Base-by-base conservation (phyloP, 2,329 filamentous ascomycete species). In the Corinectria fuckeliana region DNA sequence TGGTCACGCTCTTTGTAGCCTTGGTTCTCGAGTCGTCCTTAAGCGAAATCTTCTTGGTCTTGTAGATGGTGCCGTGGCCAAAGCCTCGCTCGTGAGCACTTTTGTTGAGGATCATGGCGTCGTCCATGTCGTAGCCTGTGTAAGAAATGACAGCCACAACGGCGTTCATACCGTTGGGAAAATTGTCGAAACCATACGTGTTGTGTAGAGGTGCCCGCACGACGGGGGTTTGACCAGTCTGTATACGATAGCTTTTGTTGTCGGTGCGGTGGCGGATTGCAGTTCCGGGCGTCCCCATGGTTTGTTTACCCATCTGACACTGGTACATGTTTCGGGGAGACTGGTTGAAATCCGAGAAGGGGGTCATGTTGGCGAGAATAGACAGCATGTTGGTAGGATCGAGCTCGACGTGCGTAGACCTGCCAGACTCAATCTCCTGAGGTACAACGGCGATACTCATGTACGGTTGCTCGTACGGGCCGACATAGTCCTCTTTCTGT, bases 71-170 rank as follows among this genome's bases (percentile, higher is more conserved):
- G 55, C 95, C 95, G 72, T 98, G 88, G 34, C 93, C 94, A 72
- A 99, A 98, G 13, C 95, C 95, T 68, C 95, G 88, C 77, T 99
- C 95, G 76, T 97, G 92, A 3, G 94, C 89, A 18, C 93, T 97
- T 76, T 98, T 98, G 82, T 98, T 98, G 74, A 99, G 83, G 74
- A 99, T 98, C 94, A 98, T 98, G 74, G 95, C 95, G 79, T 99
- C 95, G 83, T 99, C 95, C 95, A 99, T 99, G 83, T 99, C 95
- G 79, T 98, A 99, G 50, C 94, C 95, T 2, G 94, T 98, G 77
- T 99, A 99, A 0, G 94, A 97, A 64, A 99, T 97, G 75, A 99
- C 96, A 59, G 95, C 95, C 58, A 99, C 95, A 36, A 98, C 88
- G 8, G 93, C 92, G 71, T 99, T 99, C 71, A 88, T 93, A 25